Evolutionary conservation across 2,329 filamentous ascomycete genomes (phyloP).

Genomic region (Penicillium fuscoglaucum): DNA sequence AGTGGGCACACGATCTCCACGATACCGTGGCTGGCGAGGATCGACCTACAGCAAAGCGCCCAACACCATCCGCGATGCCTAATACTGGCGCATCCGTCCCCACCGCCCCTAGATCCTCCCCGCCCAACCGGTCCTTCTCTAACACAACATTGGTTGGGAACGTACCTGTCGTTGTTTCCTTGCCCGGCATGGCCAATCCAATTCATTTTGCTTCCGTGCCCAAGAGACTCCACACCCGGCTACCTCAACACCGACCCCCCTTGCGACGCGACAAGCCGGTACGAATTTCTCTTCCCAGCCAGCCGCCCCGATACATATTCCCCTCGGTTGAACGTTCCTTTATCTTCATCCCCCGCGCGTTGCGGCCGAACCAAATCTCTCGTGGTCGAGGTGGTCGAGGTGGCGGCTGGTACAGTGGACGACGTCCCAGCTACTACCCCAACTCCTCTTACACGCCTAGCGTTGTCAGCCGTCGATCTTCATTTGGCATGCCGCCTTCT

Average conservation of each 20-base stretch:
- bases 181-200: conserved; percentile 73
- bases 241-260: conserved; percentile 91
- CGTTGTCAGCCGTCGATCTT: conserved; percentile 83
- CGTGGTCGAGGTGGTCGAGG: conserved; percentile 71
- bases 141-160: conserved; percentile 82
- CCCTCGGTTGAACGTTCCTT: conserved; percentile 89
- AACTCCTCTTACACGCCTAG: conserved; percentile 85
- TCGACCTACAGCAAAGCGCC: conserved; percentile 34
- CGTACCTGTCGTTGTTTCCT: conserved; percentile 76
- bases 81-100: conserved; percentile 39
- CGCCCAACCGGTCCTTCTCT: conserved; percentile 76
- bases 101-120: conserved; percentile 57
- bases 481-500: conserved; percentile 65
- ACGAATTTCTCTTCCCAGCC: conserved; percentile 81
- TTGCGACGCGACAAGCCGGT: conserved; percentile 95
- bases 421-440: conserved; percentile 68
- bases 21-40: conserved; percentile 57
- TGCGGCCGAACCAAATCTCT: conserved; percentile 84
- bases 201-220: conserved; percentile 72
- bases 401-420: conserved; percentile 67
- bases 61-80: conserved; percentile 28
- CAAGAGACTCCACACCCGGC: conserved; percentile 86
- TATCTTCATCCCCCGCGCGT: conserved; percentile 92
- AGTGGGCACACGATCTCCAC: conserved; percentile 95
- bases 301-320: conserved; percentile 83